Percentiles rank a stretch among this genome's conserved stretches.
Conservation (phyloP, 2,329 filamentous ascomycete species). For the Pseudofabraea citricarpa region DNA sequence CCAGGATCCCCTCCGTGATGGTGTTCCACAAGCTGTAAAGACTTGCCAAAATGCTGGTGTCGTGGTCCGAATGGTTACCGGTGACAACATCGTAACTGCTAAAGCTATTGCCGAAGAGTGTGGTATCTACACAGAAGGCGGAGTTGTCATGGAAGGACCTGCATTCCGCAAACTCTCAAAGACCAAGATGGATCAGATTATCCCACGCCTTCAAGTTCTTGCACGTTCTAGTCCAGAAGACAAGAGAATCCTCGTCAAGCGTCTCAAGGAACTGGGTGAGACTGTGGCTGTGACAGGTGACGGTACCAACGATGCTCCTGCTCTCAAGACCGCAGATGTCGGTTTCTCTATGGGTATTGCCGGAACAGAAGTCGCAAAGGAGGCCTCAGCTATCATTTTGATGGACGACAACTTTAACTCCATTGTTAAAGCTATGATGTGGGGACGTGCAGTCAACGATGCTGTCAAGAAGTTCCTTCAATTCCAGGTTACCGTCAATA, state of each 20-base stretch:
- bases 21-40: slow-evolving; percentile 62
- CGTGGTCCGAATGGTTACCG: slow-evolving; percentile 69
- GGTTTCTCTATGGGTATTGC: slow-evolving; percentile 65
- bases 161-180: slow-evolving; percentile 58
- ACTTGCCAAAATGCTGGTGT: slow-evolving; percentile 66
- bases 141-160: slow-evolving; percentile 64
- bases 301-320: slow-evolving; percentile 62
- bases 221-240: slow-evolving; percentile 67
- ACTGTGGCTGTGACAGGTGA: slow-evolving; percentile 64
- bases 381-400: slow-evolving; percentile 56
- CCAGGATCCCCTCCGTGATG: slow-evolving; percentile 66
- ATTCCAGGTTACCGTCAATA: slow-evolving; percentile 69
- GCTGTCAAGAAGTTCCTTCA: slow-evolving; percentile 49
- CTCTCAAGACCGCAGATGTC: slow-evolving; percentile 61
- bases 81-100: slow-evolving; percentile 68
- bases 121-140: slow-evolving; percentile 51
- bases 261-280: slow-evolving; percentile 59
- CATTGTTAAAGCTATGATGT: slow-evolving; percentile 58
- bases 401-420: slow-evolving; percentile 61
- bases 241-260: slow-evolving; percentile 60
- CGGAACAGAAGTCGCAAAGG: slow-evolving; percentile 60
- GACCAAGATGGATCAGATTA: slow-evolving; percentile 50
- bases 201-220: slow-evolving; percentile 62
- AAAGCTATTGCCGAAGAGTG: slow-evolving; percentile 70
- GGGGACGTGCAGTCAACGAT: slow-evolving; percentile 55